Evolutionary conservation across 2,329 filamentous ascomycete genomes (phyloP).

Genomic region (Metarhizium album): DNA sequence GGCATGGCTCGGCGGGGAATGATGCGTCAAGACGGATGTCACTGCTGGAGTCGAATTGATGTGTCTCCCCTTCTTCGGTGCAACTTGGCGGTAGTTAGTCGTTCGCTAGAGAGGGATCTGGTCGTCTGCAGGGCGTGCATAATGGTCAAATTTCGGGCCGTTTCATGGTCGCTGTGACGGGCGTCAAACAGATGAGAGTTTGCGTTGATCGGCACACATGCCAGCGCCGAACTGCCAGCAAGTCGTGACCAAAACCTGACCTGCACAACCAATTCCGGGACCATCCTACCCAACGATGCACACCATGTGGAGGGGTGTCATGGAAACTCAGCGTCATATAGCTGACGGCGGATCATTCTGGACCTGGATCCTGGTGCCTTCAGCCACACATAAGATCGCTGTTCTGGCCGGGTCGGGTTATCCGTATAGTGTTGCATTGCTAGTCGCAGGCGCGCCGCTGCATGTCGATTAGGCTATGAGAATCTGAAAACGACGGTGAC

Average conservation of each 20-base stretch:
- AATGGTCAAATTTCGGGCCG: neutral
- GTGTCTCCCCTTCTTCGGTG: neutral
- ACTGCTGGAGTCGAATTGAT: neutral
- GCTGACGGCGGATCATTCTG: neutral
- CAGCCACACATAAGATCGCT: neutral
- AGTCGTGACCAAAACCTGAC: neutral
- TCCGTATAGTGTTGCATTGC: too few species aligned
- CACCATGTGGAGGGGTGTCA: neutral
- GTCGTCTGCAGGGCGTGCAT: neutral
- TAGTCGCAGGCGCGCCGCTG: too few species aligned
- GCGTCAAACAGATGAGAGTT: too few species aligned
- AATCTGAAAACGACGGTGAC: neutral
- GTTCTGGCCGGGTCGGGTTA: neutral
- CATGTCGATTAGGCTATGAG: too few species aligned
- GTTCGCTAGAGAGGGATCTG: neutral
- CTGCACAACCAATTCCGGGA: neutral
- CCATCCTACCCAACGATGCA: neutral
- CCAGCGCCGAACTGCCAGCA: neutral
- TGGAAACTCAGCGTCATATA: neutral
- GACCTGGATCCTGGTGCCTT: neutral
- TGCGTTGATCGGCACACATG: neutral
- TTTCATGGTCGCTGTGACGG: neutral
- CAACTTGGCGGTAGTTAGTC: neutral
- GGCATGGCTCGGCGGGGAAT: neutral
- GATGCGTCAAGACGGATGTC: neutral